A percentile compares a stretch with the other conserved stretches of the same genome.
Evolutionary conservation across 225 moss, liverwort and hornwort species (phyloP).

Genomic region (Marchantia paleacea): DNA sequence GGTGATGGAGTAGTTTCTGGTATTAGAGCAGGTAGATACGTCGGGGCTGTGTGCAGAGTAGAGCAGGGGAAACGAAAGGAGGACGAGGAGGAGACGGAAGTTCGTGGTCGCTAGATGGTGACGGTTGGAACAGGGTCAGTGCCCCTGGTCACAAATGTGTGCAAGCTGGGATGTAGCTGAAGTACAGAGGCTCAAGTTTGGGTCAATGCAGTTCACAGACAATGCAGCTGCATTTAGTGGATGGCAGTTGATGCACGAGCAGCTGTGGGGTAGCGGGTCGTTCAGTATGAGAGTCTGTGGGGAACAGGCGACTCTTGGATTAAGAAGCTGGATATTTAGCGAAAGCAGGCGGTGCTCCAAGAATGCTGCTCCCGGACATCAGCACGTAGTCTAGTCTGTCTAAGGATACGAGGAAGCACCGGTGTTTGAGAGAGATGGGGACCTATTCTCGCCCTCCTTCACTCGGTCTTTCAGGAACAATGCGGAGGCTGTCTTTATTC

Average conservation of each 20-base stretch:
- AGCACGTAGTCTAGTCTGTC: slow-evolving; percentile 1
- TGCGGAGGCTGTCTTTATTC: slow-evolving; percentile 20
- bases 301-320: slow-evolving; percentile 12
- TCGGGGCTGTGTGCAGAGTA: background rate
- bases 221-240: slow-evolving; percentile 17
- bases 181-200: background rate
- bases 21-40: background rate
- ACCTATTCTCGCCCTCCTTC: slow-evolving; percentile 4
- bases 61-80: background rate
- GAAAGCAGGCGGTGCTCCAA: slow-evolving; percentile 17
- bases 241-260: background rate
- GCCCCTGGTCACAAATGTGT: slow-evolving; percentile 12
- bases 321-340: slow-evolving; percentile 6
- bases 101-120: background rate
- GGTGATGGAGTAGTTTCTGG: background rate
- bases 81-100: background rate
- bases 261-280: background rate
- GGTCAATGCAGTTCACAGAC: slow-evolving; percentile 11
- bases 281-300: slow-evolving; percentile 30
- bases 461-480: slow-evolving; percentile 2
- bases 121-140: background rate
- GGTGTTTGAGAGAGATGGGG: slow-evolving; percentile 19
- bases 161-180: slow-evolving; percentile 3
- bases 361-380: slow-evolving; percentile 10
- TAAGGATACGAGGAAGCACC: slow-evolving; percentile 10